Evolutionary conservation across 2,329 filamentous ascomycete genomes (phyloP), one percentile per base, ranked within the genome.

Genomic region (Calonectria pauciramosa): DNA sequence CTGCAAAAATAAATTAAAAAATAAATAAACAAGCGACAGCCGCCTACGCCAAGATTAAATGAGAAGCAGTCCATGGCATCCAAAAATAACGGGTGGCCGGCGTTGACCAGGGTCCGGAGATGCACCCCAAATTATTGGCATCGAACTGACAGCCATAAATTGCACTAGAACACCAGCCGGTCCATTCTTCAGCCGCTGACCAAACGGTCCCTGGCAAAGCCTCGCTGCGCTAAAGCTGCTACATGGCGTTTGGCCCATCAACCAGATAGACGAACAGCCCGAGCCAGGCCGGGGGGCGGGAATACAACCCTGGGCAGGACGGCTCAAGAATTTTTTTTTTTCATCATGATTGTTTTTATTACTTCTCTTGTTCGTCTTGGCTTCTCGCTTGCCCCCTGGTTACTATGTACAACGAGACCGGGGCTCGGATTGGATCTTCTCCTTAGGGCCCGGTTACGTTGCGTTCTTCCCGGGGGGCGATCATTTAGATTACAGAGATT

Each of bases 161-260:
- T n/a, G 14, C 60, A 44, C 60, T 64, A 64, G 60, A 64, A 44
- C 60, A n/a, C 56, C n/a, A 64, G 60, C 16, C 38, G 26, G 60
- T 38, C 14, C 56, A 38, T 38, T 60, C 56, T 38, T 60, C 56
- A 60, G 36, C 34, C n/a, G 56, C 34, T 23, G n/a, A 9, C 6
- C 56, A 60, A 60, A 64, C 23, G 10, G 60, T 26, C 60, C 32
- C 56, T 26, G 60, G 60, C 13, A 6, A 64, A 47, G 38, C 60
- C 60, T 30, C 26, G 16, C 8, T 44, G 60, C 60, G 60, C 60
- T 64, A 64, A 60, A 32, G 60, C 16, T 44, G 16, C 38, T 64
- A 47, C 60, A 64, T 64, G 60, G 65, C 65, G 64, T 67, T 68
- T 73, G 71, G 71, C 71, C 71, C 67, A 73, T 73, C 71, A 73